phyloP scores from a whole-genome alignment of 495 filamentous ascomycete species.

The Aspergillus panamensis region DNA sequence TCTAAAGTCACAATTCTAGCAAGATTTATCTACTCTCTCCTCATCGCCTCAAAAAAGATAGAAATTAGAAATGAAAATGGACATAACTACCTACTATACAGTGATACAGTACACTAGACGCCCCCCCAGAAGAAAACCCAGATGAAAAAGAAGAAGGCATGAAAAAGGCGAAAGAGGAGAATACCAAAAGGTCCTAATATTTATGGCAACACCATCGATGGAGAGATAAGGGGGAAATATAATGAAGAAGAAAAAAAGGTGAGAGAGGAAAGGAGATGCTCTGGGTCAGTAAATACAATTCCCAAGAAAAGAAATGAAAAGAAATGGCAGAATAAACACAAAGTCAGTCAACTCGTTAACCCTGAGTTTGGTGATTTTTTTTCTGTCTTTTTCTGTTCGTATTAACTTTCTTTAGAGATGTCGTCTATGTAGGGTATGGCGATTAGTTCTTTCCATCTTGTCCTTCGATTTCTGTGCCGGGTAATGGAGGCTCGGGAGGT shows the following conservation, averaged over 20 bases:
- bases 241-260: slow-evolving; percentile 4
- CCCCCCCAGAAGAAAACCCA: slow-evolving; percentile 3
- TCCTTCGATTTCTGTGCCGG: slow-evolving; percentile 30
- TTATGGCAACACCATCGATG: slow-evolving; percentile 8
- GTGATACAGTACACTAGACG: slow-evolving; percentile 23
- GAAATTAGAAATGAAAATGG: slow-evolving; percentile 8
- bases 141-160: neutral
- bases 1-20: too few relatives aligned
- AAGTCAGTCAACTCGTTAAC: neutral
- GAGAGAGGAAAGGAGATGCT: slow-evolving; percentile 30
- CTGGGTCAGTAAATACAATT: slow-evolving; percentile 41
- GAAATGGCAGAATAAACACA: slow-evolving; percentile 6
- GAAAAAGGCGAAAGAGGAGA: slow-evolving; percentile 15
- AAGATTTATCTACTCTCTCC: too few relatives aligned
- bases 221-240: slow-evolving; percentile 19
- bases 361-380: neutral
- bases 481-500: slow-evolving; percentile 53
- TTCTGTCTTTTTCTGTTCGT: neutral
- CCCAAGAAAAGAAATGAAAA: slow-evolving; percentile 24
- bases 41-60: too few relatives aligned
- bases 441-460: slow-evolving; percentile 46
- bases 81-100: slow-evolving; percentile 27
- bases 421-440: slow-evolving; percentile 36
- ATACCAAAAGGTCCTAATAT: slow-evolving; percentile 25
- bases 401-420: neutral